These are phyloP conservation scores for Entomortierella parvispora DNA, from an alignment of 192 early-diverging fungal genomes.

Conservation along the genomic window DNA sequence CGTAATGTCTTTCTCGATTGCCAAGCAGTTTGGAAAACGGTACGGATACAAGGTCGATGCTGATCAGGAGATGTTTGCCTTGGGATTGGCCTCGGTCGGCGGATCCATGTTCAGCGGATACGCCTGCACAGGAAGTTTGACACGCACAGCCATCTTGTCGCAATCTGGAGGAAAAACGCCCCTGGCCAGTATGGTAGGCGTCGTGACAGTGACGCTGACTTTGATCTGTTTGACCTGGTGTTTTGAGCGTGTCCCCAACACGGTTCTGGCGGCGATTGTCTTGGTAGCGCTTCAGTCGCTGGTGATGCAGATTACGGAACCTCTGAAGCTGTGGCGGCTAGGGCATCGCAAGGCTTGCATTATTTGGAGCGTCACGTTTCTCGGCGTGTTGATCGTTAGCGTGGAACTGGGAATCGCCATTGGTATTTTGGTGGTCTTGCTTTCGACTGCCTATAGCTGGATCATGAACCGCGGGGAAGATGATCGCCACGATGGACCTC, in stretches of 20 bases:
- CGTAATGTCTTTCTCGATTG: conserved; percentile 53
- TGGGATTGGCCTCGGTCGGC: conserved; percentile 48
- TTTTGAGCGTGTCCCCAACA: conserved; percentile 85
- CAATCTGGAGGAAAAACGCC: conserved; percentile 84
- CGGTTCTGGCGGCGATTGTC: conserved; percentile 82
- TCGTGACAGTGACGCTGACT: conserved; percentile 75
- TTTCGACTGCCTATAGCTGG: conserved; percentile 17
- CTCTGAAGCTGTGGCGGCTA: conserved; percentile 39
- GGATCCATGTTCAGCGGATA: conserved; percentile 50
- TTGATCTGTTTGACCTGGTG: conserved; percentile 81
- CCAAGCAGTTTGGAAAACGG: conserved; percentile 49
- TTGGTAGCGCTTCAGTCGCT: conserved; percentile 59
- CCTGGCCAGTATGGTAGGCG: conserved; percentile 79
- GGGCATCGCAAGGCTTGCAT: conserved; percentile 33
- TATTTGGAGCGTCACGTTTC: conserved; percentile 38
- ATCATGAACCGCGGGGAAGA: not conserved
- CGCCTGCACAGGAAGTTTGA: conserved; percentile 50
- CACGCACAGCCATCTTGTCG: conserved; percentile 84
- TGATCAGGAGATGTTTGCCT: conserved; percentile 52
- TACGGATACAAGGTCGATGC: conserved; percentile 52
- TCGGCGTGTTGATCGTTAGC: conserved; percentile 26
- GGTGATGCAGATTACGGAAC: conserved; percentile 44
- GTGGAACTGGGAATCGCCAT: conserved; percentile 39
- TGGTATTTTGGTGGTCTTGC: conserved; percentile 28
- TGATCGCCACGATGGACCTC: not conserved